phyloP scores from a whole-genome alignment of 495 filamentous ascomycete genomes.

The Penicillium egyptiacum region DNA sequence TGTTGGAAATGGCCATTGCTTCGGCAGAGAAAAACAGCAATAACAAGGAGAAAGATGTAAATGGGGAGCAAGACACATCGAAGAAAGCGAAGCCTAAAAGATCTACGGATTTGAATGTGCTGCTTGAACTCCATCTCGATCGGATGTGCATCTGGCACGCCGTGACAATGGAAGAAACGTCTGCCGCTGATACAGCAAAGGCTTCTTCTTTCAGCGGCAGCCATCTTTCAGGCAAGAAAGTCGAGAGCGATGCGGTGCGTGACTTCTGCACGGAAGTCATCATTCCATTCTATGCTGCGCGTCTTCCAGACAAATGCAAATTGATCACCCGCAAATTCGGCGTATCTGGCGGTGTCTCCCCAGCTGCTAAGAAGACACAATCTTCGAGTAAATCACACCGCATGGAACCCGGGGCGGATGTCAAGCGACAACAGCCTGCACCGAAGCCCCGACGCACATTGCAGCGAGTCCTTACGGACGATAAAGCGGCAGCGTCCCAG shows the following conservation, averaged over 20 bases:
- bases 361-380: constrained; percentile 38
- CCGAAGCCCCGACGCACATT: constrained; percentile 59
- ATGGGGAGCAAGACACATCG: constrained; percentile 42
- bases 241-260: constrained; percentile 57
- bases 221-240: constrained; percentile 43
- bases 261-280: constrained; percentile 93
- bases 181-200: constrained; percentile 33
- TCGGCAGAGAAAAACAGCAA: constrained; percentile 34
- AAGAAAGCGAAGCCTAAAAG: constrained; percentile 51
- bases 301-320: constrained; percentile 77
- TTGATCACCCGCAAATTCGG: constrained; percentile 84
- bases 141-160: constrained; percentile 96
- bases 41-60: constrained; percentile 25
- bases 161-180: constrained; percentile 54
- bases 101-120: constrained; percentile 55
- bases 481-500: constrained; percentile 39
- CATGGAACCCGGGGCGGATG: constrained; percentile 55
- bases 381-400: constrained; percentile 31
- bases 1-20: constrained; percentile 54
- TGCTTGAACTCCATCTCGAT: constrained; percentile 85
- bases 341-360: constrained; percentile 65
- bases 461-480: constrained; percentile 71
- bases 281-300: constrained; percentile 85
- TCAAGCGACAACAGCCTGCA: constrained; percentile 47
- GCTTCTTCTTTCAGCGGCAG: constrained; percentile 30